Conservation (phyloP, 2,329 filamentous ascomycete species). For the Penicillium sp. region DNA sequence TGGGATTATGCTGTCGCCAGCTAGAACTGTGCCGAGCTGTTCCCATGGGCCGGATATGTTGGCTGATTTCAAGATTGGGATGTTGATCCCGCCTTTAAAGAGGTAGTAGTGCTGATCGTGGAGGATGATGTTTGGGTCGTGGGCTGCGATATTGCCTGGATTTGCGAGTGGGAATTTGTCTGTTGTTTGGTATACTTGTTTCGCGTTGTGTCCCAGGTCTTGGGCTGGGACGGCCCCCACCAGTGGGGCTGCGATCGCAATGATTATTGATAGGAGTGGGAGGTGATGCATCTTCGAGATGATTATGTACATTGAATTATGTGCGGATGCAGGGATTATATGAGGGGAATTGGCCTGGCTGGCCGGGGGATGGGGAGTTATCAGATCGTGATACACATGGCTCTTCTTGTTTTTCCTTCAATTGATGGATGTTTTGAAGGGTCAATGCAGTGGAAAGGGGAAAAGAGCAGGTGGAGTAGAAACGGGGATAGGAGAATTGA, state of each 20-base stretch:
- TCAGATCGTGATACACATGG: conserved; percentile 2
- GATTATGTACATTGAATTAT: conserved; percentile 3
- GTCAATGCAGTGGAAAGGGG: neutral
- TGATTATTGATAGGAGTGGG: neutral
- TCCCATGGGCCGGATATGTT: conserved; percentile 35
- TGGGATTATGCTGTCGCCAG: conserved; percentile 29
- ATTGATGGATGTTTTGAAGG: neutral
- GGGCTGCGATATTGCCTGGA: conserved; percentile 26
- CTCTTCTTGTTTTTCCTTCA: neutral
- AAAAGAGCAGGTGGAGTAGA: neutral
- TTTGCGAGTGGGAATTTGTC: conserved; percentile 29
- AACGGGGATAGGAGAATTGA: neutral
- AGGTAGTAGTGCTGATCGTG: conserved; percentile 33
- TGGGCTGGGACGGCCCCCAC: conserved; percentile 1
- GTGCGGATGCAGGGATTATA: neutral
- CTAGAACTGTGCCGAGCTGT: conserved; percentile 32
- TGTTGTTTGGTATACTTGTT: conserved; percentile 27
- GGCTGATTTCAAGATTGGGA: conserved; percentile 7
- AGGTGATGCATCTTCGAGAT: neutral
- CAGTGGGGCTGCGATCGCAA: conserved; percentile 3
- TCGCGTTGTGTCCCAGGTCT: neutral
- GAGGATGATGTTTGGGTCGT: conserved; percentile 36
- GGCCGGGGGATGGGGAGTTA: neutral
- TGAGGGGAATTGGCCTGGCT: neutral
- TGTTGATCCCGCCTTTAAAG: conserved; percentile 30